Evolutionary conservation across 2,329 filamentous ascomycete species (phyloP).

Genomic region (Ascosphaera aggregata): DNA sequence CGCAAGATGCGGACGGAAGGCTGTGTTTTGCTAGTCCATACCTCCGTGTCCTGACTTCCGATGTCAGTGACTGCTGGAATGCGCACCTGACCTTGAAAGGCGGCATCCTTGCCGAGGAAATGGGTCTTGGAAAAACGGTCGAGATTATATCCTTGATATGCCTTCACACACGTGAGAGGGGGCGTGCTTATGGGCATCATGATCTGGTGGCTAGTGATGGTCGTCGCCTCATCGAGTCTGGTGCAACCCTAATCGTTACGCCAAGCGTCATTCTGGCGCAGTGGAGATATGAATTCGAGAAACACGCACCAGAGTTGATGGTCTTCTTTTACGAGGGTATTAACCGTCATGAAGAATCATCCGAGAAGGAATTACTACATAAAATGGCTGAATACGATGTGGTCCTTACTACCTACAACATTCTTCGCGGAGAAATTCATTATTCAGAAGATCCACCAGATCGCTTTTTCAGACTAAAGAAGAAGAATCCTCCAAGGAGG

Average conservation of each 20-base stretch:
- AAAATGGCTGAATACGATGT: conserved; percentile 28
- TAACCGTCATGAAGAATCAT: conserved; percentile 12
- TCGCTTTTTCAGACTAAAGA: conserved; percentile 40
- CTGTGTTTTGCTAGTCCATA: conserved; percentile 19
- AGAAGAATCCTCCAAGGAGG: conserved; percentile 39
- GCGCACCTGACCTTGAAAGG: conserved; percentile 13
- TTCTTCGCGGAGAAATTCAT: conserved; percentile 61
- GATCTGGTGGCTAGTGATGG: neutral
- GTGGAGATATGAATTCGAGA: conserved; percentile 36
- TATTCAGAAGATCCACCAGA: conserved; percentile 47
- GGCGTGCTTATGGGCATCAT: neutral
- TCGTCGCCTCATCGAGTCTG: conserved; percentile 15
- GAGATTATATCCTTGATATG: conserved; percentile 70
- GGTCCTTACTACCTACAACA: conserved; percentile 39
- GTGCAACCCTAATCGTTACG: conserved; percentile 38
- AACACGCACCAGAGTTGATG: conserved; percentile 31
- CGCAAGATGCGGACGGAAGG: conserved; percentile 16
- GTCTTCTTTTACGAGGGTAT: conserved; percentile 35
- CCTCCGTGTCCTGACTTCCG: conserved; percentile 16
- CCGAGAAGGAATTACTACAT: conserved; percentile 20
- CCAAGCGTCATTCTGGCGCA: conserved; percentile 37
- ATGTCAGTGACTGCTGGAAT: conserved; percentile 14
- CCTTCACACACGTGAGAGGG: conserved; percentile 7
- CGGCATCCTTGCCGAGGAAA: conserved; percentile 90
- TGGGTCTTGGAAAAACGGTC: conserved; percentile 96